Base-by-base conservation (phyloP, 106 monocot genomes). In the Gastrodia elata region DNA sequence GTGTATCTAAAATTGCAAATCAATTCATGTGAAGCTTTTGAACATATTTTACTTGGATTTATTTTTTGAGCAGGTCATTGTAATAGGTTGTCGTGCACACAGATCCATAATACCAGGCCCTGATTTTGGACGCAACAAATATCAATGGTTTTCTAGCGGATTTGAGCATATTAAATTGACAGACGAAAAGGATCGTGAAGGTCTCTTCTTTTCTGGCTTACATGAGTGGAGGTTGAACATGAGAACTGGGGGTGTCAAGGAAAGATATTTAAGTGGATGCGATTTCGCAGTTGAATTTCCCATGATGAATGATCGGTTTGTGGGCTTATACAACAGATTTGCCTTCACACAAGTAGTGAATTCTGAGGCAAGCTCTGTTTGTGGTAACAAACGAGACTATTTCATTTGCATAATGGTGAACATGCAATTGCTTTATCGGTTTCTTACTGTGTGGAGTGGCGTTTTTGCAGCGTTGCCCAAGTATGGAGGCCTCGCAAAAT, bases 141-240 rank as follows among this genome's bases (percentile, higher is more conserved):
- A 44, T 37, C 43, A 79, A 13, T 79, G 79, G 82, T 79, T 79
- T 71, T 82, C 86, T 71, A 72, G 33, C 48, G 73, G 68, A 34
- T 77, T 77, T 35, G 61, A 46, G 44, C 11, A n/a, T n/a, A n/a
- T 2, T 64, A 38, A 4, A 8, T 37, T 9, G 22, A 38, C 27
- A 3, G 43, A 24, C 0, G 52, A 65, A 59, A 56, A 58, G 7
- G 22, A 2, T 36, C 13, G 8, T 41, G 22, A 80, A 30, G 80
- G 72, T 5, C 68, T 42, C 49, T 80, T 84, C n/a, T 44, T 81
- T 30, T 42, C 76, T 42, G 78, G 87, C 24, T 24, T 76, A n/a
- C 77, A 81, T 36, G 79, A 84, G 56, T 87, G 83, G 87, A 78
- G 81, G 39, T 73, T 87, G 56, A 79, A 87, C 73, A 75, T 83